phyloP scores from a whole-genome alignment of 2,329 filamentous ascomycete genomes.

The Penicillium nordicum region DNA sequence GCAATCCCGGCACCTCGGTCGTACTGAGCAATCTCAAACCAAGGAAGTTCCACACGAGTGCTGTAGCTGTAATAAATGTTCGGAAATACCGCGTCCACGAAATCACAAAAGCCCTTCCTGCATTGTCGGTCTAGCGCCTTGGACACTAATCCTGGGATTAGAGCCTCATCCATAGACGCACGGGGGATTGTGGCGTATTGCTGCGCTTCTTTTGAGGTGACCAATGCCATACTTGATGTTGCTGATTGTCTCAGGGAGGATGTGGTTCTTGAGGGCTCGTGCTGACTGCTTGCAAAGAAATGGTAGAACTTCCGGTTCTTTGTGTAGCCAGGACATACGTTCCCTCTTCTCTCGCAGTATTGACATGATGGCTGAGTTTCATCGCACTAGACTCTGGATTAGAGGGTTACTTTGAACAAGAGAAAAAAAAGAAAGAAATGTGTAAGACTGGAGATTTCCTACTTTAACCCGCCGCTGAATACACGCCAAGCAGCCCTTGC shows the following conservation, averaged over 20 bases:
- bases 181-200: neutral
- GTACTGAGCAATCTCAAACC: conserved; percentile 19
- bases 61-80: conserved; percentile 15
- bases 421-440: neutral
- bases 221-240: neutral
- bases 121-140: conserved; percentile 12
- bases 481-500: conserved; percentile 22
- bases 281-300: neutral
- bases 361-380: conserved; percentile 21
- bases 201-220: neutral
- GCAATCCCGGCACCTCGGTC: conserved; percentile 4
- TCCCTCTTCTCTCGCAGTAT: conserved; percentile 13
- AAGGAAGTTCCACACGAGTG: conserved; percentile 16
- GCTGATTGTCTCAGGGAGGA: neutral
- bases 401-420: neutral
- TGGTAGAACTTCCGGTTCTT: conserved; percentile 19
- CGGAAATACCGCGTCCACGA: conserved; percentile 17
- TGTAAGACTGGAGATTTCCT: neutral
- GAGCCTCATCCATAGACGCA: conserved; percentile 10
- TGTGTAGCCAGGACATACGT: conserved; percentile 20
- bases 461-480: conserved; percentile 25
- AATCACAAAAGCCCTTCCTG: conserved; percentile 16
- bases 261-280: neutral
- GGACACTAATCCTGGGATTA: conserved; percentile 11
- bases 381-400: conserved; percentile 17